Evolutionary conservation across 192 early-diverging fungal species (phyloP), one percentile per base, ranked within the genome.

Genomic region (Backusella liffmaniae): DNA sequence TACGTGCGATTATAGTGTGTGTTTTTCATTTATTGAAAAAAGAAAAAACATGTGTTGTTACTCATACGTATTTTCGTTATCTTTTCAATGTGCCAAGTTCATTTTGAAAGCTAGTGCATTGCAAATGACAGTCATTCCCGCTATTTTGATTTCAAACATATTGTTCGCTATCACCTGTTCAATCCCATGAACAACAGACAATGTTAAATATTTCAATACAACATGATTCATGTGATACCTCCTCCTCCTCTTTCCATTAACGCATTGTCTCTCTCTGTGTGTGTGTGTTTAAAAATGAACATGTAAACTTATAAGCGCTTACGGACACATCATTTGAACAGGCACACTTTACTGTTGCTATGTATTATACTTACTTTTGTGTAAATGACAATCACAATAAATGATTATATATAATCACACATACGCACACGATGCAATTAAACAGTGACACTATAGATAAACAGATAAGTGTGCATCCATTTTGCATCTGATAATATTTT

Each of bases 21-120:
- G 10, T 62, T 23, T 10, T 62, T 62, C 26, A 29, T 62, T 62
- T 59, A 23, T 59, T 59, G 3, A 26, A 9, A 32, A 32, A 32
- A 30, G 30, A 30, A 30, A 30, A 59, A 8, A 29, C 56, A 62
- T 62, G 56, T 62, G 56, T 29, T 62, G 23, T 62, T 62, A 62
- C 56, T 62, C 21, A 62, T 29, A 62, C 9, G 8, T 29, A 62
- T 29, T 62, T 62, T 62, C 56, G 56, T 62, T 62, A 62, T 62
- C 56, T 62, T 62, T 62, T 29, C 46, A 62, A 62, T 62, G 56
- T 62, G 26, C 4, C 56, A 56, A 56, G 53, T 56, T 56, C 53
- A 26, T 56, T 56, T 56, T 56, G 53, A 56, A 56, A 56, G 53
- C 6, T 56, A 9, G 0, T 56, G 0, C 7, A 23, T 56, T 7